phyloP scores from a whole-genome alignment of 495 filamentous ascomycete genomes.

The Tricharina praecox region DNA sequence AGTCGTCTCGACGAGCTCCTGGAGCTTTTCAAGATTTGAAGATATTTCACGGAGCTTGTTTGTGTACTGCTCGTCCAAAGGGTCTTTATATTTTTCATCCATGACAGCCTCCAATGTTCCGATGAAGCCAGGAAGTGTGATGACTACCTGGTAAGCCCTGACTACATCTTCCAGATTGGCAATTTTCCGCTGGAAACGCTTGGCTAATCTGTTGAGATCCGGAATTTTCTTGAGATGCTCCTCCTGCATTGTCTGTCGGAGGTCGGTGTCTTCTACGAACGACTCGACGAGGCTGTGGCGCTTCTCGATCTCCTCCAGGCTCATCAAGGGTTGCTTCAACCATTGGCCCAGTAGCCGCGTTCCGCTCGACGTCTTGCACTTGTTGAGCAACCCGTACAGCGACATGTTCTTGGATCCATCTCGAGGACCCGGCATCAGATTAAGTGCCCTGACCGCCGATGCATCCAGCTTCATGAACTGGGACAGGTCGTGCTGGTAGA shows the following conservation, averaged over 20 bases:
- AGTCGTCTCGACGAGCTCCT: constrained; percentile 97
- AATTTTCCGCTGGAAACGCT: constrained; percentile 79
- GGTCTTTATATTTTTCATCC: constrained; percentile 83
- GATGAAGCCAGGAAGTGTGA: constrained; percentile 79
- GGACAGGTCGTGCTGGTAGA: constrained; percentile 91
- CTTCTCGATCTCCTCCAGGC: constrained; percentile 69
- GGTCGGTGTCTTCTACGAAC: constrained; percentile 81
- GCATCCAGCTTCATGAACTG: constrained; percentile 99
- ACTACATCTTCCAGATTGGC: constrained; percentile 94
- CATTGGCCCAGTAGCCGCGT: constrained; percentile 85
- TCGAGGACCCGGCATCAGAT: constrained; percentile 87
- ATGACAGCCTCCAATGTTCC: constrained; percentile 79
- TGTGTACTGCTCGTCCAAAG: constrained; percentile 76
- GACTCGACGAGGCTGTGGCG: constrained; percentile 90
- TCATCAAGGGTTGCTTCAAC: constrained; percentile 97
- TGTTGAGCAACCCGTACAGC: constrained; percentile 81
- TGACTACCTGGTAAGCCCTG: constrained; percentile 81
- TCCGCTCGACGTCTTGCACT: constrained; percentile 91
- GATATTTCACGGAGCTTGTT: constrained; percentile 52
- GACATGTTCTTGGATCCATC: constrained; percentile 98
- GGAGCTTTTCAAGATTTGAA: constrained; percentile 65
- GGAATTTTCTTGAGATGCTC: constrained; percentile 88
- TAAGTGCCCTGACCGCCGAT: constrained; percentile 80
- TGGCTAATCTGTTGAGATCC: constrained; percentile 82
- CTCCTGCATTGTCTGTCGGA: constrained; percentile 95